phyloP scores from a whole-genome alignment of 78 protist species.

The Dictyostelium purpureum region DNA sequence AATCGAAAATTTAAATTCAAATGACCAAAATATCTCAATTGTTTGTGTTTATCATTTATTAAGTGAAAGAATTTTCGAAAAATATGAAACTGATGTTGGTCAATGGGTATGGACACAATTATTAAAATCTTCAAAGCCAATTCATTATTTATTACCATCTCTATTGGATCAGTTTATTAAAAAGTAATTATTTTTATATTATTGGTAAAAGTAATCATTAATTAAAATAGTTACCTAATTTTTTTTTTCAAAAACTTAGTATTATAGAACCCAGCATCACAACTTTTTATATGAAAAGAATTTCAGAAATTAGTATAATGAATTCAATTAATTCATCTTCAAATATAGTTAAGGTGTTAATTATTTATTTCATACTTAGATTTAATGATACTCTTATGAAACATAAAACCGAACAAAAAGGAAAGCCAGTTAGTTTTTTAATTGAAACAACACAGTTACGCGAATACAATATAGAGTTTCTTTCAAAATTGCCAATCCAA shows the following conservation, averaged over 20 bases:
- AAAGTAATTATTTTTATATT: background rate
- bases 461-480: constrained; percentile 42
- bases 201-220: background rate
- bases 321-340: background rate
- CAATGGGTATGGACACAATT: constrained; percentile 54
- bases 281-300: constrained; percentile 75
- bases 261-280: constrained; percentile 35
- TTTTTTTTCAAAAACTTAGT: background rate
- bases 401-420: constrained; percentile 19
- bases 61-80: constrained; percentile 67
- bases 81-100: constrained; percentile 58
- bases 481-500: constrained; percentile 70
- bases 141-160: constrained; percentile 52
- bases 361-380: constrained; percentile 31
- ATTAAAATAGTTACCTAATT: too few species aligned
- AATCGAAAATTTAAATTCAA: constrained; percentile 3
- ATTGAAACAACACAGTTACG: constrained; percentile 38
- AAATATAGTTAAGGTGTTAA: constrained; percentile 11
- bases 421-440: background rate
- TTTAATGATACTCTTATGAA: constrained; percentile 46
- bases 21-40: constrained; percentile 8
- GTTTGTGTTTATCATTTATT: constrained; percentile 58
- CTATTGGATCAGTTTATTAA: constrained; percentile 42
- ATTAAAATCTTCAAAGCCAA: constrained; percentile 31
- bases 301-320: background rate